Evolutionary conservation across 2,329 filamentous ascomycete genomes (phyloP), one percentile per base, ranked within the genome.

Genomic region (Knufia petricola): DNA sequence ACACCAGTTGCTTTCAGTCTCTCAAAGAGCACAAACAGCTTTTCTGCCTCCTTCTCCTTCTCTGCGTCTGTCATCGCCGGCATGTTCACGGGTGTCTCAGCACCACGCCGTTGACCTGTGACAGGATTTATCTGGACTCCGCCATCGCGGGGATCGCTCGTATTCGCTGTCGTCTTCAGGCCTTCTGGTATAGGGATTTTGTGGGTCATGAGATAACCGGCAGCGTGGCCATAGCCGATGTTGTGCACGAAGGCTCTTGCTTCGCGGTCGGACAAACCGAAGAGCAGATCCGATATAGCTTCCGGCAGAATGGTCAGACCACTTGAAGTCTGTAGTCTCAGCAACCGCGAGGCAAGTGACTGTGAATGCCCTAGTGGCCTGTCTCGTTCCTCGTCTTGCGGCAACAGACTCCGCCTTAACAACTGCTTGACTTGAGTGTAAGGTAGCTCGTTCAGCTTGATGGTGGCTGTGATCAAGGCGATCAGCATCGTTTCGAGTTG

Each of bases 181-280:
- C 75, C 81, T 50, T 81, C 74, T 0, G 88, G 87, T 19, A 95
- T 72, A 0, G 82, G 75, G 10, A 96, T 80, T 48, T 92, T 86
- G 53, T 90, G 85, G 54, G 85, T 83, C 68, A 89, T 83, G 13
- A 98, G 70, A 62, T 92, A 95, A 0, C 92, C 92, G 0, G 88
- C 86, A 0, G 92, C 92, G 61, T 86, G 95, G 0, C 92, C 92
- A 62, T 95, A 98, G 0, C 92, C 92, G 10, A 98, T 86, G 57
- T 95, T 95, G 45, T 85, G 76, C 0, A 96, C 85, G 60, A 95
- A 92, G 24, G 75, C 84, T 13, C 76, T 77, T 0, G 89, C 78
- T 58, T 95, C 82, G 58, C 82, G 85, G 55, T 83, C 84, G 0
- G 88, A 95, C 23, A 96, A 74, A 55, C 94, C 85, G 63, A 94